Conservation (phyloP, 2,329 filamentous ascomycete species). For the Ceratocystis papillata region DNA sequence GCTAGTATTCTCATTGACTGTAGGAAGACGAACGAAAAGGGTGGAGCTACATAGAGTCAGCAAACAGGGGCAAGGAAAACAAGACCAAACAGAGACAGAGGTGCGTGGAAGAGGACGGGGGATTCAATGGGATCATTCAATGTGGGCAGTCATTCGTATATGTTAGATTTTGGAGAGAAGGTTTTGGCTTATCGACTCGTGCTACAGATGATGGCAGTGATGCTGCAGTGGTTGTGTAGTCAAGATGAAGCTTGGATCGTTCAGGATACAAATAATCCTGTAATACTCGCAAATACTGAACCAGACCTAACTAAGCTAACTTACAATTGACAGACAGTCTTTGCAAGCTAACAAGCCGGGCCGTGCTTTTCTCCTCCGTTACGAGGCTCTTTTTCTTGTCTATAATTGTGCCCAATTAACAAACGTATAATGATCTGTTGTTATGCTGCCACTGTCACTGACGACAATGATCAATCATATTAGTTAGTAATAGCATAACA, state of each 20-base stretch:
- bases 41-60: conserved; percentile 1
- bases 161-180: conserved; percentile 4
- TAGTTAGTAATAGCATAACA: not conserved
- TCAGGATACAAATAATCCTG: not conserved
- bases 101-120: not conserved
- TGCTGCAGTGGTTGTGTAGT: not conserved
- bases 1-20: not conserved
- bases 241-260: conserved; percentile 5
- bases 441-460: not conserved
- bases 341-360: not conserved
- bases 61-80: not conserved
- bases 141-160: not conserved
- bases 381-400: not conserved
- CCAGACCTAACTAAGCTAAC: not conserved
- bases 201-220: not conserved
- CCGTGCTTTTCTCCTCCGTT: not conserved
- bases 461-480: not conserved
- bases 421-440: not conserved
- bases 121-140: not conserved
- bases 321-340: not conserved
- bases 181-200: not conserved
- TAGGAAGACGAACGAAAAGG: not conserved
- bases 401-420: not conserved
- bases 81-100: not conserved
- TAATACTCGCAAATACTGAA: not conserved